Conservation (phyloP, 257 asterid genomes). For the Scutellaria barbata region DNA sequence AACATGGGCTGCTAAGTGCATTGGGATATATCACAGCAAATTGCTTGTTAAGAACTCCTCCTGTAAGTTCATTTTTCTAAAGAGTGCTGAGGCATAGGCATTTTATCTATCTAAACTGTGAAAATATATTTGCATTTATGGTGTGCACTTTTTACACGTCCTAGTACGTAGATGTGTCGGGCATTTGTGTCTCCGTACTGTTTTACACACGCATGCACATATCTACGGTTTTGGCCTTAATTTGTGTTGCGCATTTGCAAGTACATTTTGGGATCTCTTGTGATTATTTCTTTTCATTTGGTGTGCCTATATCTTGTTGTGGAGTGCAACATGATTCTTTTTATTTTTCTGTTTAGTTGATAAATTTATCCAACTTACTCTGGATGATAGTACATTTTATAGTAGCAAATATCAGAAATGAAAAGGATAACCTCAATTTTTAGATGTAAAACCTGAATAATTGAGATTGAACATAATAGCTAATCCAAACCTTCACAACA, state of each 20-base stretch:
- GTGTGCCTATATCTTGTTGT: not conserved
- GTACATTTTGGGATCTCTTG: not conserved
- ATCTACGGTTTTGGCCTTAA: conserved; percentile 12
- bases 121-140: conserved; percentile 2
- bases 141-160: not conserved
- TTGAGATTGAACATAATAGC: not conserved
- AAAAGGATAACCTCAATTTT: not conserved
- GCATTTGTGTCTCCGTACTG: conserved; percentile 8
- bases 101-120: not conserved
- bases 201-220: not conserved
- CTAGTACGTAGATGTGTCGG: conserved; percentile 24
- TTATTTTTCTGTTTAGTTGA: conserved; percentile 19
- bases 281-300: not conserved
- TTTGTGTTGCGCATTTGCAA: conserved; percentile 16
- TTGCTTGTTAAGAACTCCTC: conserved; percentile 64
- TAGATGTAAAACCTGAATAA: conserved; percentile 24
- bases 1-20: conserved; percentile 81
- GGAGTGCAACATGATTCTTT: conserved; percentile 11
- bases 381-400: conserved; percentile 12
- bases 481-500: too few relatives aligned
- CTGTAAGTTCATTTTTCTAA: conserved; percentile 60
- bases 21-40: conserved; percentile 90
- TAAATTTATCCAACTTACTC: conserved; percentile 13
- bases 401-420: not conserved
- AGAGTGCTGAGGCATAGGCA: not conserved